Conservation (phyloP, 306 rosid genomes). For the Bauhinia variegata region DNA sequence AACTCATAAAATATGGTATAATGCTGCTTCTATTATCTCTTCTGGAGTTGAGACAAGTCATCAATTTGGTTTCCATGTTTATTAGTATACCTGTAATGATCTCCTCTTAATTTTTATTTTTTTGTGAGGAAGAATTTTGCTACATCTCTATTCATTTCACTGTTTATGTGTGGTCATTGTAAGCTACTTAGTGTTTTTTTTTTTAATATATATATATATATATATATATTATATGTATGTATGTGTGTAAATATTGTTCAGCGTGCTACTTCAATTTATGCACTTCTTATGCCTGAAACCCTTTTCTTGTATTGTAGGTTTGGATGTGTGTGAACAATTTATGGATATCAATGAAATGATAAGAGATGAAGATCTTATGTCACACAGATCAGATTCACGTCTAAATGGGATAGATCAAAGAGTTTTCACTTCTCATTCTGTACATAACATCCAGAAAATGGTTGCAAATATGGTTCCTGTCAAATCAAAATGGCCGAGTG, state of each 20-base stretch:
- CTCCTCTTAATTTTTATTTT: neutral
- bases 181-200: too few species aligned
- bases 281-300: constrained; percentile 31
- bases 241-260: neutral
- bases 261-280: constrained; percentile 19
- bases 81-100: neutral
- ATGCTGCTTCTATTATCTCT: constrained; percentile 2
- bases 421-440: constrained; percentile 66
- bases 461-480: constrained; percentile 96
- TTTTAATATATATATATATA: neutral
- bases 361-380: constrained; percentile 91
- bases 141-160: too few species aligned
- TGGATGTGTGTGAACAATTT: constrained; percentile 92
- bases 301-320: constrained; percentile 59
- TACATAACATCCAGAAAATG: constrained; percentile 78
- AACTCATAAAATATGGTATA: neutral
- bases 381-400: constrained; percentile 58
- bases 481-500: constrained; percentile 88
- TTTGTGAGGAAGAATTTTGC: too few species aligned
- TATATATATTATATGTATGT: neutral
- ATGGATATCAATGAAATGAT: constrained; percentile 97
- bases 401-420: constrained; percentile 68
- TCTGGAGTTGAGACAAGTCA: constrained; percentile 2
- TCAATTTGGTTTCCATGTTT: constrained; percentile 23
- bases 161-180: too few species aligned